Conservation (phyloP, 768 basidiomycete genomes). For the Pulveroboletus sp. region DNA sequence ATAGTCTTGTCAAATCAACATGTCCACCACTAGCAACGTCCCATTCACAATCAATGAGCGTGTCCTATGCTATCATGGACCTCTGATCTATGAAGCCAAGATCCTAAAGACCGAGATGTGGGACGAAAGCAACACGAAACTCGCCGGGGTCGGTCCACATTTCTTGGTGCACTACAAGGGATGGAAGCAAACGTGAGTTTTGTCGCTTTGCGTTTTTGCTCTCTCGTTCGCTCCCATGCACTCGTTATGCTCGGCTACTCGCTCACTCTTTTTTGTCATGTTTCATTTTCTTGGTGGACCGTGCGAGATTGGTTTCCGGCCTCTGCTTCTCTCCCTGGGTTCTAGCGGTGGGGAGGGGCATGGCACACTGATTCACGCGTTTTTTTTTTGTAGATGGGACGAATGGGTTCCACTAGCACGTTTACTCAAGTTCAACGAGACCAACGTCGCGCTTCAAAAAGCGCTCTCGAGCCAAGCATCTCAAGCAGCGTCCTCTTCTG, state of each 20-base stretch:
- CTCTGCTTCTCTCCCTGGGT: background rate
- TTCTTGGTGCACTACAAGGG: constrained; percentile 99
- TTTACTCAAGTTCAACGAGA: constrained; percentile 80
- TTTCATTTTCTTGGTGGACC: no score
- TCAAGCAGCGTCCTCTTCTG: constrained; percentile 37
- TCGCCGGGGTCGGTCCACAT: constrained; percentile 65
- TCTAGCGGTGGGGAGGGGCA: background rate
- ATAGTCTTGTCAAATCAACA: background rate
- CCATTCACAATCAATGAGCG: constrained; percentile 63
- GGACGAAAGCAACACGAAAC: constrained; percentile 57
- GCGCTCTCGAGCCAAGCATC: constrained; percentile 45
- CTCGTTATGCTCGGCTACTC: no score
- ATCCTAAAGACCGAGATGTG: constrained; percentile 66
- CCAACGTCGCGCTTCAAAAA: constrained; percentile 76
- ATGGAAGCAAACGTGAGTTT: constrained; percentile 91
- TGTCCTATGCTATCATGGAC: constrained; percentile 92
- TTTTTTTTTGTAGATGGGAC: constrained; percentile 5
- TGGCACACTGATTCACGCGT: background rate
- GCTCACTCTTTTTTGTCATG: no score
- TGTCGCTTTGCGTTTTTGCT: background rate
- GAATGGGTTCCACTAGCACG: constrained; percentile 78
- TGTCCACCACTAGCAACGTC: constrained; percentile 16
- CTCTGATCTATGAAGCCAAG: constrained; percentile 93
- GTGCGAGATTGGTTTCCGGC: background rate
- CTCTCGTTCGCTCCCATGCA: background rate